Evolutionary conservation across 2,329 filamentous ascomycete genomes (phyloP).

Genomic region (Penicillium glabrum): DNA sequence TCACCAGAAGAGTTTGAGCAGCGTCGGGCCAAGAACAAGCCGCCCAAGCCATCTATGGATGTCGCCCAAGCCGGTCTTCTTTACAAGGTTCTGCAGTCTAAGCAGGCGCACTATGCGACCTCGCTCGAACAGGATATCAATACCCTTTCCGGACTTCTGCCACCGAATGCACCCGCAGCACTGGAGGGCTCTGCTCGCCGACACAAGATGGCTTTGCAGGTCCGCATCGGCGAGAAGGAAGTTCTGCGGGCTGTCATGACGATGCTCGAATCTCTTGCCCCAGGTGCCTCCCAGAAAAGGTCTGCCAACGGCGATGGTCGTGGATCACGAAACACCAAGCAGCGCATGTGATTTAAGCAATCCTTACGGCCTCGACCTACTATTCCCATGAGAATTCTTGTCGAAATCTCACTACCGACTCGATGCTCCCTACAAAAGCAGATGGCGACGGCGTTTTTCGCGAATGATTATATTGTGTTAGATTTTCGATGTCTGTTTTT

Average conservation of each 20-base stretch:
- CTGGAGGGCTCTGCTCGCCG: conserved; percentile 38
- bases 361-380: neutral
- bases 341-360: conserved; percentile 19
- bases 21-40: conserved; percentile 35
- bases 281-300: conserved; percentile 30
- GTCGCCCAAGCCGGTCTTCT: conserved; percentile 34
- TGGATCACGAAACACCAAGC: conserved; percentile 30
- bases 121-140: conserved; percentile 53
- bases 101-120: conserved; percentile 52
- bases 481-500: conserved; percentile 31
- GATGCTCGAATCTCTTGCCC: conserved; percentile 32
- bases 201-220: conserved; percentile 62
- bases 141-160: conserved; percentile 36
- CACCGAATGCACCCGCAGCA: conserved; percentile 28
- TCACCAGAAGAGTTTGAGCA: conserved; percentile 34
- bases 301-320: conserved; percentile 23
- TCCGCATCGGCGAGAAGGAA: conserved; percentile 71
- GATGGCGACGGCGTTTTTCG: conserved; percentile 15
- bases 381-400: neutral
- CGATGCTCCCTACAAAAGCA: conserved; percentile 7
- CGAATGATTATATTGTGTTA: conserved; percentile 29
- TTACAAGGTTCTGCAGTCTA: conserved; percentile 32
- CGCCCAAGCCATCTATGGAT: conserved; percentile 35
- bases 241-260: conserved; percentile 58
- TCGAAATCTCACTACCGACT: neutral